Percentiles rank a stretch among this genome's conserved stretches.
Evolutionary conservation across 2,329 filamentous ascomycete species (phyloP).

Genomic region (Karstenula rhodostoma): DNA sequence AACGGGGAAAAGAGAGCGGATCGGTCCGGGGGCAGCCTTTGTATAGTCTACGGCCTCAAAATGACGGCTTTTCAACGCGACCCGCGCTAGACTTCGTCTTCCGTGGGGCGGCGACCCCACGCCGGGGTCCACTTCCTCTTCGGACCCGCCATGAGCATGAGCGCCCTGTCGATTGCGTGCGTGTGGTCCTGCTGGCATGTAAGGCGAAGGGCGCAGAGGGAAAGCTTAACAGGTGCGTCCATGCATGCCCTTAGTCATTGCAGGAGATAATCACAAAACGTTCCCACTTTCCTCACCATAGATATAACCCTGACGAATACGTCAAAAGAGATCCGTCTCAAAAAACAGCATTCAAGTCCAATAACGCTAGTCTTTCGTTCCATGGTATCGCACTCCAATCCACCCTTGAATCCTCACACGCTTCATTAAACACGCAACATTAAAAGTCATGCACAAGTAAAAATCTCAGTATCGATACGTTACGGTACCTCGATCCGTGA

Average conservation of each 20-base stretch:
- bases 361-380: neutral
- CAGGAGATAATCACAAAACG: neutral
- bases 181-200: neutral
- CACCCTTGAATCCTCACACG: neutral
- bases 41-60: conserved; percentile 39
- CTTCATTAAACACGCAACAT: neutral
- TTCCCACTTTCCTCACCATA: conserved; percentile 1
- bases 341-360: neutral
- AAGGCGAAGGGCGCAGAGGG: neutral
- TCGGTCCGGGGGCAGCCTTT: conserved; percentile 18
- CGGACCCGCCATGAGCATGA: conserved; percentile 23
- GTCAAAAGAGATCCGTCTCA: neutral
- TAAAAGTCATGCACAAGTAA: neutral
- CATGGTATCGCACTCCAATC: neutral
- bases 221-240: conserved; percentile 9
- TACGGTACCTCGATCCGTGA: conserved; percentile 47
- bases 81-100: conserved; percentile 32
- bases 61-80: conserved; percentile 42
- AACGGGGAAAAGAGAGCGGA: conserved; percentile 16
- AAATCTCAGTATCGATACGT: conserved; percentile 47
- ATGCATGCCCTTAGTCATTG: conserved; percentile 1
- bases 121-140: conserved; percentile 27
- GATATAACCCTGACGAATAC: conserved; percentile 11
- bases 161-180: conserved; percentile 12
- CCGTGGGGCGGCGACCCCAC: conserved; percentile 12